Conservation (phyloP, 768 basidiomycete species). For the Russula sp. region DNA sequence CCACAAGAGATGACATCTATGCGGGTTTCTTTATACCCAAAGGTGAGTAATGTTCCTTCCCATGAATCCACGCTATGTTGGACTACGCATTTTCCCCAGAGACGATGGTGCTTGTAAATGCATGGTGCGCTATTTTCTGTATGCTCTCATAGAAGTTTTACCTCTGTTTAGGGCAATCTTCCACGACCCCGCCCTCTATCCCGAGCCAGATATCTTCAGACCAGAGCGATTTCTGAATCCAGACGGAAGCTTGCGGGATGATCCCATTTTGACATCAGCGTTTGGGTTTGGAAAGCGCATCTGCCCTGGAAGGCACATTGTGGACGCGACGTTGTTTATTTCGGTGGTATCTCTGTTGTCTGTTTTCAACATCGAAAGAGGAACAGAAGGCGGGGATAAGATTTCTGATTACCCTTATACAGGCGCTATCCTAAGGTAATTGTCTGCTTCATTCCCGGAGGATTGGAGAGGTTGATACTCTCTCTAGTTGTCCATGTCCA, state of each 20-base stretch:
- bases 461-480: background rate
- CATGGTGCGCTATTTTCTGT: constrained; percentile 10
- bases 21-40: constrained; percentile 21
- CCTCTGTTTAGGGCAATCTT: background rate
- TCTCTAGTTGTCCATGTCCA: background rate
- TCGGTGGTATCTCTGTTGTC: background rate
- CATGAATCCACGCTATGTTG: too few species aligned
- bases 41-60: background rate
- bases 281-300: constrained; percentile 1
- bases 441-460: background rate
- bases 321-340: background rate
- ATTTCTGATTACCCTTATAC: background rate
- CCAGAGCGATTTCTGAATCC: background rate
- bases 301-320: background rate
- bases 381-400: background rate
- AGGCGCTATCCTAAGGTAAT: background rate
- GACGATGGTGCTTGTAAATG: constrained; percentile 18
- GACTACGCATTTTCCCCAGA: background rate
- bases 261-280: background rate
- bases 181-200: background rate
- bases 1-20: constrained; percentile 18
- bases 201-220: background rate
- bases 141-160: background rate
- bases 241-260: background rate
- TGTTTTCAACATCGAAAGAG: background rate